phyloP scores from a whole-genome alignment of 1,139 yeast species.

The Blastobotrys buckinghamii region DNA sequence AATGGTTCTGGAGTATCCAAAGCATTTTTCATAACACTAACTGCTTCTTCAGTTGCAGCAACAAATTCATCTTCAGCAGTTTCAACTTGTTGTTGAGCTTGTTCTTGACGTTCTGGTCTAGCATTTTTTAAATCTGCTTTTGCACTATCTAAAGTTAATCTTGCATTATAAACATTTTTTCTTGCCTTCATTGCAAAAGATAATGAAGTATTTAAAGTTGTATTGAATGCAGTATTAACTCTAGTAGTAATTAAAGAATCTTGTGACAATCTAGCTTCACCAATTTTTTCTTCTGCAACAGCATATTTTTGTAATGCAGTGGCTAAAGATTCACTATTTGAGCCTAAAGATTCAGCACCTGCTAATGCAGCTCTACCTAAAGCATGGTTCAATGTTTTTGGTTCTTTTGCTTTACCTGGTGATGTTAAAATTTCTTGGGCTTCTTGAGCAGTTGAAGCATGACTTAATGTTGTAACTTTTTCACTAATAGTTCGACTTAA shows the following conservation, averaged over 20 bases:
- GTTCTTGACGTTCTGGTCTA: constrained; percentile 69
- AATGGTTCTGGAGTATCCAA: constrained; percentile 69
- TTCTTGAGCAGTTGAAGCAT: constrained; percentile 74
- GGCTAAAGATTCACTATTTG: constrained; percentile 39
- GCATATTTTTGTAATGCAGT: constrained; percentile 47
- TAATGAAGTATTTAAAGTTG: constrained; percentile 59
- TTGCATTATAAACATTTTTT: constrained; percentile 69
- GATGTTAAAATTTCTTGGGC: constrained; percentile 69
- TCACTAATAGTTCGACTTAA: constrained; percentile 62
- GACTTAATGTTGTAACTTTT: constrained; percentile 62
- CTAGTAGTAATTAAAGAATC: constrained; percentile 66
- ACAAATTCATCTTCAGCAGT: constrained; percentile 88
- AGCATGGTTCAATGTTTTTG: constrained; percentile 83
- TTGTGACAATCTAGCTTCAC: constrained; percentile 79
- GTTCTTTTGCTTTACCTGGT: constrained; percentile 53
- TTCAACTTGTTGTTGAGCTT: constrained; percentile 72
- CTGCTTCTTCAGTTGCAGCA: constrained; percentile 86
- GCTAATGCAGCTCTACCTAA: constrained; percentile 68
- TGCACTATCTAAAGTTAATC: constrained; percentile 76
- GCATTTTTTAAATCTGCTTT: constrained; percentile 64
- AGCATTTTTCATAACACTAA: constrained; percentile 75
- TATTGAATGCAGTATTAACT: constrained; percentile 63
- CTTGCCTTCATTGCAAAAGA: constrained; percentile 67
- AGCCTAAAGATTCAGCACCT: constrained; percentile 41
- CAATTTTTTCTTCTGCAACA: constrained; percentile 59